Evolutionary conservation across 768 basidiomycete genomes (phyloP), one percentile per base, ranked within the genome.

Genomic region (Kondoa subrosea): DNA sequence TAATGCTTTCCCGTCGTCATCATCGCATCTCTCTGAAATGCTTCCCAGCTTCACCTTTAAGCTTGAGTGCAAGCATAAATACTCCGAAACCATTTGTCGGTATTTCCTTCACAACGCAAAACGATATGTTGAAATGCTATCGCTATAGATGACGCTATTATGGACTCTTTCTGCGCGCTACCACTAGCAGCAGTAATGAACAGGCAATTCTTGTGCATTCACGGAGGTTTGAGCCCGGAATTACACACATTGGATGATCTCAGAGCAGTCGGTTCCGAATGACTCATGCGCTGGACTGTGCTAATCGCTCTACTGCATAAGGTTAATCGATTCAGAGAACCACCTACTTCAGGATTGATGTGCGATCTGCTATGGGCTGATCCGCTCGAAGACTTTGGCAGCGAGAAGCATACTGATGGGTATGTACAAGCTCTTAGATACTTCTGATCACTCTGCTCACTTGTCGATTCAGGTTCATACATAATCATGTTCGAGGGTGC

Each of bases 301-400:
- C 21, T 60, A 40, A 16, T 26, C 3, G 4, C 2, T 8, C 60
- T 12, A 26, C 58, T 26, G 26, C 29, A 15, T 32, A 12, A 95
- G 90, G 85, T 99, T 76, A 91, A 97, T 78, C 88, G 95, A 34
- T 99, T 96, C 85, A 85, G 92, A 56, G 95, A 99, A 79, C 93
- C 95, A 1, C 95, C 95, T 4, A 97, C 93, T 0, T 86, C 89
- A 66, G 95, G 95, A 2, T 80, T 97, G 68, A 97, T 99, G 93
- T 96, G 93, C 74, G 95, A 99, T 76, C 90, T 97, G 68, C 81
- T 99, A 16, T 99, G 95, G 95, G 86, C 95, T 0, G 95, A 97
- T 78, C 95, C 95, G 12, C 83, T 96, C 0, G 95, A 99, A 76
- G 91, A 96, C 75, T 97, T 96, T 76, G 95, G 92, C 1, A 85